phyloP scores from a whole-genome alignment of 108 stramenopile genomes.

The Seminavis robusta region DNA sequence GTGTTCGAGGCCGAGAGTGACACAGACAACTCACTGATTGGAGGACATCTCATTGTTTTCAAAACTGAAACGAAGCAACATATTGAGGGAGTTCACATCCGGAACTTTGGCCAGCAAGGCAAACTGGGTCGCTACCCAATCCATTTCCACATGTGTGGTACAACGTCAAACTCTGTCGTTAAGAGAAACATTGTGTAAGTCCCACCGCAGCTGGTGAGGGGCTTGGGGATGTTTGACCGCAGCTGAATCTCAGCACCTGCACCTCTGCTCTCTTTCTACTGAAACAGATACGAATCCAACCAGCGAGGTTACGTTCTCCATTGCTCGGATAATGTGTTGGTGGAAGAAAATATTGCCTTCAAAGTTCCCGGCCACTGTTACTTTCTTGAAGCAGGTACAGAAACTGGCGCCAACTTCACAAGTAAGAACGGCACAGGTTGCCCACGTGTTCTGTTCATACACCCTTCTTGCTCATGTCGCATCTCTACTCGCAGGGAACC shows the following conservation, averaged over 20 bases:
- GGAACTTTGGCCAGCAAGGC: constrained; percentile 25
- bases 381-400: constrained; percentile 19
- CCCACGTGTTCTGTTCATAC: too few relatives aligned
- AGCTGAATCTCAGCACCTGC: too few relatives aligned
- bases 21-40: constrained; percentile 1
- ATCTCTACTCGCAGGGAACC: too few relatives aligned
- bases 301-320: constrained; percentile 38
- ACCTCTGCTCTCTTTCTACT: too few relatives aligned
- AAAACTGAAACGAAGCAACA: constrained; percentile 3
- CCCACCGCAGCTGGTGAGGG: too few relatives aligned
- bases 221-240: too few relatives aligned
- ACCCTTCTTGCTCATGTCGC: too few relatives aligned
- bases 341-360: constrained; percentile 25
- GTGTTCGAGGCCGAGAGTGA: constrained; percentile 38
- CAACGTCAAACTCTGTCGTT: constrained; percentile 14
- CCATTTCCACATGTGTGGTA: constrained; percentile 39
- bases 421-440: constrained; percentile 20
- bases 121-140: constrained; percentile 37
- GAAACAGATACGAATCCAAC: constrained; percentile 20
- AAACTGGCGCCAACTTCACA: constrained; percentile 11
- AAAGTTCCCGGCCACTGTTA: constrained; percentile 31
- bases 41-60: constrained; percentile 10
- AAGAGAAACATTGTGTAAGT: constrained; percentile 23
- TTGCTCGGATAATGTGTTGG: constrained; percentile 21
- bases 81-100: constrained; percentile 15